Evolutionary conservation across 2,329 filamentous ascomycete genomes (phyloP).

Genomic region (Claviceps arundinis): DNA sequence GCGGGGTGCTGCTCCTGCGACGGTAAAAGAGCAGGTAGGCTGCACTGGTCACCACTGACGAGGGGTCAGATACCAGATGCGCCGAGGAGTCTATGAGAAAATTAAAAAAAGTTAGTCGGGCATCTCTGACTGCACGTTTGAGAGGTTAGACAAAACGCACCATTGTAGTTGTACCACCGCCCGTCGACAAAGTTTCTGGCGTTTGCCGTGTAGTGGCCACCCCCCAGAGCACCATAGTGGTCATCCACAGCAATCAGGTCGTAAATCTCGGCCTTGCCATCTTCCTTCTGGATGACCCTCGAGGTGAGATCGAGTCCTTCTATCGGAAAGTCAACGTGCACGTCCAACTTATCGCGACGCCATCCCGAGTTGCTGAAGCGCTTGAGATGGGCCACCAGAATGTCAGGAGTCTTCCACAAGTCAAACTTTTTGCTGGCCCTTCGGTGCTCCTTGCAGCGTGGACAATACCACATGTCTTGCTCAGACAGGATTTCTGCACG

Average conservation of each 20-base stretch:
- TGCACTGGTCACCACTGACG: constrained; percentile 54
- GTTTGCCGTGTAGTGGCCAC: constrained; percentile 91
- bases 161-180: constrained; percentile 95
- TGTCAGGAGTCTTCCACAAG: constrained; percentile 92
- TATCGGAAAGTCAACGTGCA: constrained; percentile 81
- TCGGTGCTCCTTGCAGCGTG: constrained; percentile 84
- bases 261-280: constrained; percentile 72
- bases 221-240: constrained; percentile 84
- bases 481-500: constrained; percentile 88
- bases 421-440: constrained; percentile 94
- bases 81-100: constrained; percentile 56
- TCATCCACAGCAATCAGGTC: constrained; percentile 94
- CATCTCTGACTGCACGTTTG: too few species aligned
- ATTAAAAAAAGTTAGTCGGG: neutral
- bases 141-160: constrained; percentile 35
- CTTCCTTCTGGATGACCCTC: constrained; percentile 66
- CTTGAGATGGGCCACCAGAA: constrained; percentile 89
- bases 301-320: constrained; percentile 72
- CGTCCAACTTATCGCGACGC: constrained; percentile 82
- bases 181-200: constrained; percentile 84
- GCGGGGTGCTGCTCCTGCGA: constrained; percentile 59
- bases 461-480: constrained; percentile 96
- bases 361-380: constrained; percentile 77
- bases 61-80: constrained; percentile 43
- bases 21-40: constrained; percentile 96